Base-by-base conservation (phyloP, 1,284 basidiomycete genomes). In the Amylostereum areolatum region DNA sequence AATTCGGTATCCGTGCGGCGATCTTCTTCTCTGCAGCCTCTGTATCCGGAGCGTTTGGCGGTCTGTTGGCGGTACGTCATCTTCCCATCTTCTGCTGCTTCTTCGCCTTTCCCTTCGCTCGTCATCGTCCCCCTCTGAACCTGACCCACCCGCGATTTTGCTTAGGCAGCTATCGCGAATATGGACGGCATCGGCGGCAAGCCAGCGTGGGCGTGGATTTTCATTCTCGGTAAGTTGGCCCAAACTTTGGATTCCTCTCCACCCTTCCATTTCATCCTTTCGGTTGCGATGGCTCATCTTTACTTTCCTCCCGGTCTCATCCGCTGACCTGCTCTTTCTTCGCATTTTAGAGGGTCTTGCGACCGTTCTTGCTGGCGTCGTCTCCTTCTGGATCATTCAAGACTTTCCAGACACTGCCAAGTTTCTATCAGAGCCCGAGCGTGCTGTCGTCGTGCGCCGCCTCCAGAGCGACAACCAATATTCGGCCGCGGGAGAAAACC, bases 1-100 rank as follows among this genome's bases (percentile, higher is more conserved):
- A 88, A 56, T 85, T 84, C 50, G 85, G 83, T 48, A 69, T 80
- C 43, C 64, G 80, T 27, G 77, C 81, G 9, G 83, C 86, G 2
- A 62, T 88, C 25, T 89, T 89, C 68, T 85, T 86, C 63, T 81
- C 82, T 1, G 80, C 82, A 30, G 81, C 83, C 1, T 85, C 83
- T 0, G 67, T 85, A 25, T 78, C 83, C 6, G 83, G 84, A 11
- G 83, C 83, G 8, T 87, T 87, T 63, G 81, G 83, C 76, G 52
- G 41, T 4, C 25, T 43, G 7, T 28, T 43, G 8, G 41, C 41
- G 12, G 41, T 43, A 25, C 2, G 41, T 43, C 49, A 70, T 63
- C 44, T 54, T n/a, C 29, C 46, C 49, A 32, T 52, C 48, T 40
- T 51, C 36, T 29, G 11, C 18, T 29, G 30, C 7, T 34, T 28